Conservation (phyloP, 2,329 filamentous ascomycete genomes). For the Cadophora sp. region DNA sequence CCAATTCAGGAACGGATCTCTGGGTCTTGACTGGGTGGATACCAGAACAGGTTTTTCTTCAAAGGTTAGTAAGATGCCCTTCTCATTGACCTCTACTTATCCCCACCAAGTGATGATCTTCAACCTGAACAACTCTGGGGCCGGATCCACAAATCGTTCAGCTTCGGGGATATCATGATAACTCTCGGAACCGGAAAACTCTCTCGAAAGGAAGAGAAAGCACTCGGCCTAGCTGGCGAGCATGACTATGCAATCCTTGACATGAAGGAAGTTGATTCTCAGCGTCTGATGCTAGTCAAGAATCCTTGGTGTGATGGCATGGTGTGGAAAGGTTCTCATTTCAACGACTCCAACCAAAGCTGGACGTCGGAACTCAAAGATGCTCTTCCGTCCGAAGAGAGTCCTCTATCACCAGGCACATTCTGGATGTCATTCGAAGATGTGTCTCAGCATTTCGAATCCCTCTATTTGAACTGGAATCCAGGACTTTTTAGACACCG, state of each 20-base stretch:
- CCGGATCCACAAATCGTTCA: conserved; percentile 76
- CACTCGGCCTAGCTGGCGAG: conserved; percentile 83
- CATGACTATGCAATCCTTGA: conserved; percentile 95
- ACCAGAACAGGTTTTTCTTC: conserved; percentile 91
- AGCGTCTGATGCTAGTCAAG: conserved; percentile 80
- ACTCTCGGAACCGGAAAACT: conserved; percentile 91
- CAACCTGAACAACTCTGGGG: conserved; percentile 80
- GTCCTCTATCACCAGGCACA: conserved; percentile 65
- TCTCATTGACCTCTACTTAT: no score
- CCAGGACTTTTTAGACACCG: conserved; percentile 80
- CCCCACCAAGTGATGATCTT: conserved; percentile 71
- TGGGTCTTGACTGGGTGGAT: conserved; percentile 96
- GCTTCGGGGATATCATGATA: conserved; percentile 80
- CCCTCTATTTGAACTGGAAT: conserved; percentile 98
- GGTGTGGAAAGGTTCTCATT: conserved; percentile 66
- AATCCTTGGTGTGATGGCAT: conserved; percentile 93
- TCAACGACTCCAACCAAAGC: conserved; percentile 14
- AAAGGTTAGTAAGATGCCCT: no score
- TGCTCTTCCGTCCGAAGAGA: conserved; percentile 33
- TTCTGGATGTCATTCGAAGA: conserved; percentile 95
- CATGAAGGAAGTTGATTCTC: conserved; percentile 68
- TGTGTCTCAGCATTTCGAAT: conserved; percentile 90
- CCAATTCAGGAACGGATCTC: conserved; percentile 94
- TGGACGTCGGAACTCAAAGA: conserved; percentile 40
- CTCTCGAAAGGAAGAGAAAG: conserved; percentile 76